Percentiles rank a stretch among this genome's conserved stretches.
These are phyloP conservation scores for Rhizopogon vesiculosus DNA, from an alignment of 768 basidiomycete genomes.

Conservation along the genomic window DNA sequence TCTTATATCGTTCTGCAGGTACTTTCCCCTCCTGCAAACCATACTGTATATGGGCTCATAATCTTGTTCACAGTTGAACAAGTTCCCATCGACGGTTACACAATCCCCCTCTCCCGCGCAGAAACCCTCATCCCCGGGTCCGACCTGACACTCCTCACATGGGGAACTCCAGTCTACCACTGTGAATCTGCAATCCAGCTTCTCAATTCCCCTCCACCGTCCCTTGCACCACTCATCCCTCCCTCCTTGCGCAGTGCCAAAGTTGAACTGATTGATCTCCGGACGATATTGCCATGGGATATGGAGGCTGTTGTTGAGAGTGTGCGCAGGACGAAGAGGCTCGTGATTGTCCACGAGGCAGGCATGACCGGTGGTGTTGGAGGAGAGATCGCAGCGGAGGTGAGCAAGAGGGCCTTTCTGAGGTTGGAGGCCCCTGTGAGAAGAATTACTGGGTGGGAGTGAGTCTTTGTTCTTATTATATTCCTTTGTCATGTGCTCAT, in stretches of 20 bases:
- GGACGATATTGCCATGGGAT: conserved; percentile 90
- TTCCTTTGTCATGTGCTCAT: not conserved
- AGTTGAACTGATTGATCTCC: conserved; percentile 86
- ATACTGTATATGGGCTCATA: conserved; percentile 2
- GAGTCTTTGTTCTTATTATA: conserved; percentile 32
- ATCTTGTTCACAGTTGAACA: conserved; percentile 61
- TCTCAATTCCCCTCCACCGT: conserved; percentile 59
- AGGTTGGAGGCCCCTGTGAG: conserved; percentile 85
- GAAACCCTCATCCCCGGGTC: conserved; percentile 70
- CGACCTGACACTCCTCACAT: conserved; percentile 87
- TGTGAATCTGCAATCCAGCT: conserved; percentile 82
- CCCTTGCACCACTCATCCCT: conserved; percentile 64
- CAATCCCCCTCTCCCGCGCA: conserved; percentile 77
- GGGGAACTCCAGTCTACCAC: conserved; percentile 92
- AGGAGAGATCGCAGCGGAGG: conserved; percentile 86
- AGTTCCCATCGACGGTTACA: conserved; percentile 84
- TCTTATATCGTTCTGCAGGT: conserved; percentile 89
- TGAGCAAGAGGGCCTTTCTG: conserved; percentile 86
- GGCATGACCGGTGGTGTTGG: conserved; percentile 85
- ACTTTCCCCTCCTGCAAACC: not conserved
- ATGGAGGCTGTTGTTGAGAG: conserved; percentile 75
- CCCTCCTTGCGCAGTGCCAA: conserved; percentile 58
- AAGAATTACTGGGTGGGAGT: conserved; percentile 93
- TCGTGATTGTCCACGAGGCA: conserved; percentile 92
- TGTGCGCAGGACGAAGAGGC: conserved; percentile 77